Evolutionary conservation across 768 basidiomycete species (phyloP).

Genomic region (Holtermanniella nyarrowii): DNA sequence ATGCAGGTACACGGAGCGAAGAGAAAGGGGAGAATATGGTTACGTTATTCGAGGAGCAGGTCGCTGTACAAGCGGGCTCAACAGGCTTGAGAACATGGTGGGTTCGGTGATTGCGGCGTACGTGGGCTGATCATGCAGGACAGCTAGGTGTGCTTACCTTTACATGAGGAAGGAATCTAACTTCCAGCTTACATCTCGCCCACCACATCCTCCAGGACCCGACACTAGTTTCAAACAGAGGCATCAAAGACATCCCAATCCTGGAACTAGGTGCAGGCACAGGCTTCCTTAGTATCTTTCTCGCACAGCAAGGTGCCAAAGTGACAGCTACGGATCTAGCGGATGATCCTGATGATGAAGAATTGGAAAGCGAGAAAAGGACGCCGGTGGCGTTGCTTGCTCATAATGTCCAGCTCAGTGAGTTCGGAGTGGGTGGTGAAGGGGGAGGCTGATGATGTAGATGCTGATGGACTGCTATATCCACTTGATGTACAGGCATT

Average conservation of each 20-base stretch:
- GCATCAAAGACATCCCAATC: background rate
- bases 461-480: background rate
- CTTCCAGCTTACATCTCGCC: slow-evolving; percentile 21
- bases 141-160: too few relatives aligned
- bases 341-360: slow-evolving; percentile 1
- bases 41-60: slow-evolving; percentile 37
- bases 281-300: slow-evolving; percentile 33
- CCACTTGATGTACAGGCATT: slow-evolving; percentile 9
- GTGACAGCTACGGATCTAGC: slow-evolving; percentile 29
- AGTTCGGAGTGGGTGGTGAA: slow-evolving; percentile 4
- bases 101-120: too few relatives aligned
- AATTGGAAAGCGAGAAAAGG: slow-evolving; percentile 1
- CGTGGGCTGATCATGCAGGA: background rate
- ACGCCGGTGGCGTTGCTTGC: slow-evolving; percentile 19
- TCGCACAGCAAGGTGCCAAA: slow-evolving; percentile 18
- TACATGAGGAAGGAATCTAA: too few relatives aligned
- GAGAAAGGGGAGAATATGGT: slow-evolving; percentile 11
- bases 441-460: background rate
- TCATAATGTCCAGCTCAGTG: slow-evolving; percentile 23
- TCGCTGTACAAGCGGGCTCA: slow-evolving; percentile 35
- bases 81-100: slow-evolving; percentile 39
- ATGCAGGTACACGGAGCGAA: background rate
- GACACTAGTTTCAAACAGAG: too few relatives aligned
- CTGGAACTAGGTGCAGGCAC: slow-evolving; percentile 37
- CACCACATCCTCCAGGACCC: slow-evolving; percentile 21